Percentiles rank a stretch among this genome's conserved stretches.
phyloP scores from a whole-genome alignment of 1,284 basidiomycete genomes.

The Sphaerobolus stellatus region DNA sequence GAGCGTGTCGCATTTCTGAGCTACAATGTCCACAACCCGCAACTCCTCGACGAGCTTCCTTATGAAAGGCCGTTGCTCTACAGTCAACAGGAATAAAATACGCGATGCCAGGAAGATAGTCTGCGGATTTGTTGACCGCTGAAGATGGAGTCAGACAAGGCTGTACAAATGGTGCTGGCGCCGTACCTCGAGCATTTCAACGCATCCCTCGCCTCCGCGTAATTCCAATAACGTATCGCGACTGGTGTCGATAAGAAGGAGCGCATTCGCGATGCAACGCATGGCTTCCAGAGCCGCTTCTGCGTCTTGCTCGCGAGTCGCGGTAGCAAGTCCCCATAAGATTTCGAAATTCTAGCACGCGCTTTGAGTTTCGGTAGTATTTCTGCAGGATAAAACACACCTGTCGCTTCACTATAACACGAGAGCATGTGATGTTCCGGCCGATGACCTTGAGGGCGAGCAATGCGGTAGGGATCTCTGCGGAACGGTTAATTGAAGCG shows the following conservation, averaged over 20 bases:
- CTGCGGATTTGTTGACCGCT: constrained; percentile 65
- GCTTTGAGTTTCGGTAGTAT: neutral
- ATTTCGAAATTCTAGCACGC: constrained; percentile 40
- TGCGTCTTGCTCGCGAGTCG: constrained; percentile 9
- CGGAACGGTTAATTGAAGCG: constrained; percentile 17
- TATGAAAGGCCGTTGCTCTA: constrained; percentile 44
- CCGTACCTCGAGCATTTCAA: constrained; percentile 63
- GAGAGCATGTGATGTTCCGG: constrained; percentile 67
- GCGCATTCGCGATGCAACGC: constrained; percentile 71
- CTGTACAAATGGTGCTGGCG: neutral
- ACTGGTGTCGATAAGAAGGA: constrained; percentile 65
- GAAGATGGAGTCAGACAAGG: constrained; percentile 11
- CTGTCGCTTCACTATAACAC: constrained; percentile 60
- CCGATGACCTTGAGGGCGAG: constrained; percentile 75
- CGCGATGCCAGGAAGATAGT: constrained; percentile 72
- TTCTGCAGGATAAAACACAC: constrained; percentile 44
- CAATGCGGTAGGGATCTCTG: constrained; percentile 64
- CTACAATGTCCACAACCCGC: constrained; percentile 60
- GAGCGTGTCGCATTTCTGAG: constrained; percentile 54
- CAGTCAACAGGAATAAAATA: constrained; percentile 72
- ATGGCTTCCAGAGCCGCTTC: constrained; percentile 69
- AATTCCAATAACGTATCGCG: constrained; percentile 60
- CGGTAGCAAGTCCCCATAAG: constrained; percentile 17
- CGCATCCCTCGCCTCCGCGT: constrained; percentile 56
- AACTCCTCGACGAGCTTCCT: constrained; percentile 60